Base-by-base conservation (phyloP, 1,284 basidiomycete species). In the Rhizoctonia solani region DNA sequence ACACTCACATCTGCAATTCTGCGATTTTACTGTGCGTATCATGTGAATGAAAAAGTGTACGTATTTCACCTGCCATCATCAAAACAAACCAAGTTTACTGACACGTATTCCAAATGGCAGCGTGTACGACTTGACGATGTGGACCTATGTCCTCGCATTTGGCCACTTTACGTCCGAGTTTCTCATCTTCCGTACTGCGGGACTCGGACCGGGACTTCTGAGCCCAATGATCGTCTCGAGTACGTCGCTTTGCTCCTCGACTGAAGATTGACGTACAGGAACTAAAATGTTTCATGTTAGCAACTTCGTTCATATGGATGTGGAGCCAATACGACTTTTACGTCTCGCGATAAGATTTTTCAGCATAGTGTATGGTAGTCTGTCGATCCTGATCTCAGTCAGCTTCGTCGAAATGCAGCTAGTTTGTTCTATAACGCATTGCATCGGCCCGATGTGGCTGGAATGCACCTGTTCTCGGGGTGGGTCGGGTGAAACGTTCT, bases 91-190 rank as follows among this genome's bases (percentile, higher is more conserved):
- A n/a, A n/a, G n/a, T 34, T 66, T 4, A 59, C 25, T 34, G 39
- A 14, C 29, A 13, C 41, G 58, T 52, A 42, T 50, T 59, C 32
- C 41, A 32, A 50, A 29, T 61, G 23, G 53, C 42, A 96, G 94
- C n/a, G 78, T 93, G 25, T 99, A 98, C 79, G 88, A 96, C 76
- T 87, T 98, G 77, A 85, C 92, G 16, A 79, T 96, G 70, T 82
- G 90, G 75, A 90, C 92, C 37, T 98, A 95, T 78, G 84, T 92
- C 69, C 87, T 98, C 72, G 95, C 94, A 0, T 90, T 95, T 71
- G 85, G 82, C 11, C 96, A 99, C 80, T 98, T 97, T 75, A 82
- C 83, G 34, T 88, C 91, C 27, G 96, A 99, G 78, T 77, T 92
- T 66, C 77, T 95, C 74, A 83, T 96, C 71, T 98, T 89, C 79